Evolutionary conservation across 2,329 filamentous ascomycete genomes (phyloP), one percentile per base, ranked within the genome.

Genomic region (Trichothecium roseum): DNA sequence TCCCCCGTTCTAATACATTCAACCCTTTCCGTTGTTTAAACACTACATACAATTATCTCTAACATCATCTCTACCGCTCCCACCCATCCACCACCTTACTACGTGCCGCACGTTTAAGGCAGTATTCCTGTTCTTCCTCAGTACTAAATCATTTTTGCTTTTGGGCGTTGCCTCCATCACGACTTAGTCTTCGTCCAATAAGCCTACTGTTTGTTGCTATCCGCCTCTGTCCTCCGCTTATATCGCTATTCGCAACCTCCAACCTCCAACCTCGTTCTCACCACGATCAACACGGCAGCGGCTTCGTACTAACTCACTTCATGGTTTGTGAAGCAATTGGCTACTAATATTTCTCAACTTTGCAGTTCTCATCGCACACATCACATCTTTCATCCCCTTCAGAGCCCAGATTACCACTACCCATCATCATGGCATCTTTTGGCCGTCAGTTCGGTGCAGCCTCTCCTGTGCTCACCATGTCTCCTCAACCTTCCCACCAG

Each of bases 401-500:
- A 17, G 13, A 15, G 5, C 29, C 18, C 29, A 17, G 8, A 14
- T 31, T 31, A 17, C 29, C 9, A 31, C 29, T 15, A 31, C 29
- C 29, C 29, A 15, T 18, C 29, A 51, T 36, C 28, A 69, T 69
- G 65, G 54, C 63, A 36, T 62, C 60, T 43, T 67, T 64, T 49
- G 53, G 59, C 46, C 55, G 59, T 43, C 55, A 57, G 42, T 63
- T 53, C 44, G 50, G 55, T 32, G 49, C 57, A 40, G 56, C 62
- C 38, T 66, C 64, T 44, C 67, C 66, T 34, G 58, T 69, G 45
- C 56, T 69, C 42, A 52, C 52, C 41, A 55, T 62, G 40, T 44
- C 52, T 40, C 52, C 55, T 20, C 56, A 55, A 44, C 48, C 53
- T 40, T 44, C 44, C 40, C 54, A 54, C 41, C 56, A 59, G 42